Base-by-base conservation (phyloP, 805 yeast species). In the Saccharomycopsis guyanensis region DNA sequence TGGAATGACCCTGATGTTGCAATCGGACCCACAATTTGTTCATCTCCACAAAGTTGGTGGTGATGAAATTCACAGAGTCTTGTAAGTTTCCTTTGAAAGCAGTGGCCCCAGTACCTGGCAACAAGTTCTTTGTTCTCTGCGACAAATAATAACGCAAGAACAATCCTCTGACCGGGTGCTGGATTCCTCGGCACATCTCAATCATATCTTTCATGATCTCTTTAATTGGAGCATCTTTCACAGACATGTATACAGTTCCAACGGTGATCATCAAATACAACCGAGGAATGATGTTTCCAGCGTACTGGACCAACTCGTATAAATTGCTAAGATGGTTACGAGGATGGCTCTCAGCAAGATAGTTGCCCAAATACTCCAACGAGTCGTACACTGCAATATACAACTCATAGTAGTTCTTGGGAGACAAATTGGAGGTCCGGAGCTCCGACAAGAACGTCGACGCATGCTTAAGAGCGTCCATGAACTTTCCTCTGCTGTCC, bases 131-230 rank as follows among this genome's bases (percentile, higher is more conserved):
- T 13, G 86, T 82, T 55, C 89, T 70, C 60, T 91, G 97, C 3
- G 88, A 79, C 33, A 93, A 66, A 62, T 87, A 93, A 66, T 93
- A 89, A 40, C 98, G 71, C 56, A 93, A 66, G 61, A 93, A 93
- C 51, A 93, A 67, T 1, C 98, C 98, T 48, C 96, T 71, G 25
- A 87, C 77, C 1, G 98, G 98, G 58, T 87, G 91, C 63, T 93
- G 98, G 2, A 91, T 95, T 13, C 97, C 98, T 35, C 95, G 75
- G 54, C 95, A 82, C 98, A 93, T 93, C 63, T 93, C 98, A 57
- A 91, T 82, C 95, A 93, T 83, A 60, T 93, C 98, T 62, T 84
- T 86, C 78, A 91, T 75, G 43, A 93, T 82, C 53, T 88, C 97
- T 57, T 76, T 76, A 31, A 78, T 73, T 0, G 97, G 95, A 0